A percentile compares a stretch with the other conserved stretches of the same genome.
Evolutionary conservation across 768 basidiomycete species (phyloP).

Genomic region (Tricholoma flavovirens): DNA sequence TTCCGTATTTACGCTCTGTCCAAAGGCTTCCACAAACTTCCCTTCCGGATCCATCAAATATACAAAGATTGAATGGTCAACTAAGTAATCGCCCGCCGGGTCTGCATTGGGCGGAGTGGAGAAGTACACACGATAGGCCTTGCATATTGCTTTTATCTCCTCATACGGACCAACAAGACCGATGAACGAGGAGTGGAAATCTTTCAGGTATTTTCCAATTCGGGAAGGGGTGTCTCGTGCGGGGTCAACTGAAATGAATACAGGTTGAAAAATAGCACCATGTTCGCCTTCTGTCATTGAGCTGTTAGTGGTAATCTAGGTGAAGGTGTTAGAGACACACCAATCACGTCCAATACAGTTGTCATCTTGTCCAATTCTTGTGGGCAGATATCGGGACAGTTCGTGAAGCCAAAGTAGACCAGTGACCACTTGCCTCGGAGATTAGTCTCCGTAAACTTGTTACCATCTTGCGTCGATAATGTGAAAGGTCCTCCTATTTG

Average conservation of each 20-base stretch:
- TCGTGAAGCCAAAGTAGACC: constrained; percentile 98
- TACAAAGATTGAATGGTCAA: constrained; percentile 95
- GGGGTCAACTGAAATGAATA: constrained; percentile 97
- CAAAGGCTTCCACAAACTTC: constrained; percentile 94
- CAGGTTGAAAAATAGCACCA: constrained; percentile 72
- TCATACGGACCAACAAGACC: constrained; percentile 85
- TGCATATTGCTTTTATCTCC: constrained; percentile 82
- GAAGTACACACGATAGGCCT: constrained; percentile 97
- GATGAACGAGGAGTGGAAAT: constrained; percentile 88
- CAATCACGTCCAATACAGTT: constrained; percentile 61
- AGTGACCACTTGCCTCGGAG: constrained; percentile 88
- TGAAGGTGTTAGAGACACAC: constrained; percentile 37
- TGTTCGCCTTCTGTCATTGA: constrained; percentile 52
- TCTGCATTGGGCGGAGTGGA: constrained; percentile 89
- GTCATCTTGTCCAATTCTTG: constrained; percentile 96
- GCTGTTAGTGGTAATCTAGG: background rate
- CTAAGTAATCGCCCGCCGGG: constrained; percentile 89
- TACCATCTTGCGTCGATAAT: constrained; percentile 59
- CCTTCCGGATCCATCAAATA: constrained; percentile 97
- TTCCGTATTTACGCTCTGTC: constrained; percentile 66
- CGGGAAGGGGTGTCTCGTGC: constrained; percentile 72
- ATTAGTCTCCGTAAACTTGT: constrained; percentile 76
- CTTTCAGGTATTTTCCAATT: constrained; percentile 60
- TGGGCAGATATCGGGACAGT: constrained; percentile 98
- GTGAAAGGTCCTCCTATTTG: constrained; percentile 89